A percentile compares a stretch with the other conserved stretches of the same genome.
phyloP scores from a whole-genome alignment of 2,329 filamentous ascomycete genomes.

The Furcasterigmium sp. region DNA sequence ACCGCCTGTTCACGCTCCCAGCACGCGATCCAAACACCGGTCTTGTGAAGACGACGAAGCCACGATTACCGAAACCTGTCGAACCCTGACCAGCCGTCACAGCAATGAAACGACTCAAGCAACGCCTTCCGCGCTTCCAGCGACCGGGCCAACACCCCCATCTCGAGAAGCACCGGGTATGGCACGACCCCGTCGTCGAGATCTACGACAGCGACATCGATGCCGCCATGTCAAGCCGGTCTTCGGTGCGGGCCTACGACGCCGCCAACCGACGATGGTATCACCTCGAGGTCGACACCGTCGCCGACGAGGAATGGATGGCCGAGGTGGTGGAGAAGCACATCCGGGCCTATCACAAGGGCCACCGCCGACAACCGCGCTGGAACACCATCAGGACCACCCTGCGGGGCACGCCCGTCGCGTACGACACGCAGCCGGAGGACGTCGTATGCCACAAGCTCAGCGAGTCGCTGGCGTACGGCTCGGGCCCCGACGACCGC shows the following conservation, averaged over 20 bases:
- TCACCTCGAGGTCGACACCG: slow-evolving; percentile 9
- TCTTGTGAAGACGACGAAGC: background rate
- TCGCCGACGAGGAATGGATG: slow-evolving; percentile 6
- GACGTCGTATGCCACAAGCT: slow-evolving; percentile 6
- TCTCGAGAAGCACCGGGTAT: slow-evolving; percentile 5
- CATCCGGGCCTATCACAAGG: slow-evolving; percentile 5
- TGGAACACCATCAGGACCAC: slow-evolving; percentile 7
- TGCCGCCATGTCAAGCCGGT: background rate
- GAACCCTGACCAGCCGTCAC: background rate
- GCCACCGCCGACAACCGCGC: background rate
- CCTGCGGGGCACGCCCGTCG: slow-evolving; percentile 1
- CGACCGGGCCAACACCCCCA: background rate
- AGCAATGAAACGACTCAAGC: background rate
- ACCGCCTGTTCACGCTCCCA: background rate
- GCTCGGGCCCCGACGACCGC: slow-evolving; percentile 3
- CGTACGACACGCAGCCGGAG: slow-evolving; percentile 1
- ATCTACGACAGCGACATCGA: slow-evolving; percentile 8
- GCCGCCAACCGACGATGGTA: slow-evolving; percentile 15
- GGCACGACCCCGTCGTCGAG: slow-evolving; percentile 10
- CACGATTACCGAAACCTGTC: background rate
- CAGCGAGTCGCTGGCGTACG: slow-evolving; percentile 5
- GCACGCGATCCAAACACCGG: no score
- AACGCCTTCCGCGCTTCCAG: background rate
- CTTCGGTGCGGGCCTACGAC: slow-evolving; percentile 9
- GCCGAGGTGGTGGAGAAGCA: slow-evolving; percentile 2